Evolutionary conservation across 2,329 filamentous ascomycete genomes (phyloP), one percentile per base, ranked within the genome.

Genomic region (Scopulariopsis brevicaulis): DNA sequence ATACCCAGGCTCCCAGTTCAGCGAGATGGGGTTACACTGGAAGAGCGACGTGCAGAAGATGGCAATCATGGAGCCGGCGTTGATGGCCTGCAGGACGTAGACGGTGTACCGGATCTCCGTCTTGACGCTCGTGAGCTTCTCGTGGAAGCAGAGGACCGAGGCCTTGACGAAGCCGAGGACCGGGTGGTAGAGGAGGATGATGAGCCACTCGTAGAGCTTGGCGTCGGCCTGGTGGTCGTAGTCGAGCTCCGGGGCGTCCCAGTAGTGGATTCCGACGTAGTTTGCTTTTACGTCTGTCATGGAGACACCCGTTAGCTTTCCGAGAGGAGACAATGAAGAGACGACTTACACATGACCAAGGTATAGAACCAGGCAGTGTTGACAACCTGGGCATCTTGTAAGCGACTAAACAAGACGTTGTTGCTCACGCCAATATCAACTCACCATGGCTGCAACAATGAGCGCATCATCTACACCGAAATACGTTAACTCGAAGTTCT

Each of bases 101-200:
- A 71, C 67, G n/a, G 65, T 64, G 24, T 63, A 59, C 35, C 67
- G 65, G 14, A 72, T 63, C 7, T 64, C 63, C 11, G 60, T 61
- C 59, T 71, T 70, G 58, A 69, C 65, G 15, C 69, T 69, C 18
- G 70, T 67, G 5, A 74, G 64, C 4, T 70, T 69, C 28, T 70
- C 64, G 46, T 74, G 65, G 60, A 74, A 73, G 10, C 73, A 59
- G 18, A 74, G 65, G 25, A 73, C 65, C 4, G 72, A 74, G 6
- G 70, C 68, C 61, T 74, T 74, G 57, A 73, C 70, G 34, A 74
- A 65, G 25, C 58, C 60, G 46, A 62, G 60, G 54, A 63, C 58
- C 1, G 60, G 61, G 51, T 63, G 60, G 53, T 63, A 62, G 20
- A 62, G 59, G 22, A 61, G 48, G 57, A 63, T 62, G 51, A 60